Base-by-base conservation (phyloP, 352 stramenopile genomes). In the Phytophthora tentaculata region DNA sequence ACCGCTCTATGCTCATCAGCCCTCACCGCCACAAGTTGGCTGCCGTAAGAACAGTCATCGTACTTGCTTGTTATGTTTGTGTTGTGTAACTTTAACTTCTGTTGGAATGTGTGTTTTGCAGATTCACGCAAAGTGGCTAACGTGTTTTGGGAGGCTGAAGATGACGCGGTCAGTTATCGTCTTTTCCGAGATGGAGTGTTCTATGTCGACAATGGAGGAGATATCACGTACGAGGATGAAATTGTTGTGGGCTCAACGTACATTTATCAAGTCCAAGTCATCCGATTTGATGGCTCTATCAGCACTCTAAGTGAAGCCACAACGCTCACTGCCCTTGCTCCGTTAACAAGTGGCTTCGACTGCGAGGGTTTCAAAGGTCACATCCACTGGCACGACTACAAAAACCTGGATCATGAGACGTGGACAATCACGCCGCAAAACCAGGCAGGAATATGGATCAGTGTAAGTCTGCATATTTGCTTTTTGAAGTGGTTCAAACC, bases 321-420 rank as follows among this genome's bases (percentile, higher is more conserved):
- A 0, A 58, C 47, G 2, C 80, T 76, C 45, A 59, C 58, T 0
- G 68, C 37, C 13, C 56, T 45, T 20, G 54, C 44, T 23, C 44
- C 70, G 5, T 14, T 26, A 2, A 63, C 48, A 1, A 64, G 47
- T 9, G 70, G 62, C 19, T 80, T 83, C 10, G 56, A 79, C 47
- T 86, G 75, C 19, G 37, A 50, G 3, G 71, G 73, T 5, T 54
- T 50, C 14, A 76, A 69, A 64, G 77, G 77, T 16, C 47, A 73
- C 19, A 75, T 86, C 14, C 73, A 69, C 17, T 68, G 81, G 23
- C 57, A 69, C 4, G 69, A 80, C 44, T 91, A 91, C 26, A 41
- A 56, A 0, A 81, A 88, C 26, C 56, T 41, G 0, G 71, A 71
- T 22, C 23, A 56, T 3, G 75, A 78, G 10, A 61, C 54, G n/a